Base-by-base conservation (phyloP, 495 filamentous ascomycete species). In the Penicillium dipodomyicola region DNA sequence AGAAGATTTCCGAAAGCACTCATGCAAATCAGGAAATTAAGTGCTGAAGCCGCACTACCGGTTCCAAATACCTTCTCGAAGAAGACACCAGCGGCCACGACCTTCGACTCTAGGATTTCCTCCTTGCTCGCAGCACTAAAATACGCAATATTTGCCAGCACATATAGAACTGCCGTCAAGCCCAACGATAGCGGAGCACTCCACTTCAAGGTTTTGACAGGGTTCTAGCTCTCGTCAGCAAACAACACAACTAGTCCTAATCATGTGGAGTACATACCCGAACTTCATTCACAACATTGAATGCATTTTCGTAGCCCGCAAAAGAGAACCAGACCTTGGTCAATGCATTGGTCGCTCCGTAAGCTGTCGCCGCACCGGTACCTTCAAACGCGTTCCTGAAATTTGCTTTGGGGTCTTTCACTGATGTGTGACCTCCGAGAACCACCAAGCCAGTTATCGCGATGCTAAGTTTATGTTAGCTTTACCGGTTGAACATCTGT, bases 321-420 rank as follows among this genome's bases (percentile, higher is more conserved):
- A 87, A 89, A 0, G 85, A 80, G 57, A 86, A 87, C 32, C 85
- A 78, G 35, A 89, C 77, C 46, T 83, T 83, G 56, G 84, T 76
- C 22, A 87, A 61, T 10, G 85, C 84, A 43, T 82, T 82, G 0
- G 84, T 81, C 12, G 82, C 68, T 3, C 81, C 81, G 57, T 82
- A 82, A 5, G 78, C 82, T 20, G 77, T 76, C 0, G 72, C 74
- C 3, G 73, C 69, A 0, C 74, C 72, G 2, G 68, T 72, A 5
- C 83, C 82, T 40, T 72, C 68, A 47, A 86, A 88, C 0, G 84
- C 67, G 63, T 87, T 70, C 20, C 69, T 67, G 62, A 85, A 89
- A 59, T 87, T 87, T 40, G 70, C 63, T 6, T 68, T 71, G 0
- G 85, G 84, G 53, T 86, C 74, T 15, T 74, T 65, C 7, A 88